Base-by-base conservation (phyloP, 176 grass and related monocot genomes). In the Pontederia paniculata region DNA sequence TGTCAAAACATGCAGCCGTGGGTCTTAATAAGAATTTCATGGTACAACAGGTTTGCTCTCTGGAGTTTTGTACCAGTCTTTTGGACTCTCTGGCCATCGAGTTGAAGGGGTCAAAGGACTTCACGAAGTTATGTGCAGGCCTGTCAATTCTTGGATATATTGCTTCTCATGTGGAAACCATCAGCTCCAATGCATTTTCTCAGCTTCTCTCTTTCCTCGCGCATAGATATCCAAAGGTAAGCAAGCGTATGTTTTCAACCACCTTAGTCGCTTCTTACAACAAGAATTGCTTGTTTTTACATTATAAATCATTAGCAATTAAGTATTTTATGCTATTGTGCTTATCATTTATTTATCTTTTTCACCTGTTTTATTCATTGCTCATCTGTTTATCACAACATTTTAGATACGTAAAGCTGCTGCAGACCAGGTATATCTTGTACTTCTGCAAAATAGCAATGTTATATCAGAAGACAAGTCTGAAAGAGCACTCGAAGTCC, bases 171-270 rank as follows among this genome's bases (percentile, higher is more conserved):
- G 17, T 43, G 43, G 66, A 81, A 72, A 66, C 52, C 72, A 82
- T 65, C 56, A 73, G 67, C 62, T 77, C 62, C 8, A 73, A 58
- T 52, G 93, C 86, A 72, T 88, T 98, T n/a, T 84, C 80, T 88
- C 76, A 76, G 23, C 75, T 91, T 47, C 65, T 81, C 21, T 84
- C 48, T 53, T 98, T 91, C 68, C 80, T 98, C 47, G 80, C 77
- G 57, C 93, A 98, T 58, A 63, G 83, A 31, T 98, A 98, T 66
- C 93, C 93, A 43, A 98, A 98, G 85, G 86, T 97, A 87, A 66
- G 45, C 52, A 23, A 68, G 12, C 0, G 19, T n/a, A n/a, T 18
- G 1, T 31, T 31, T 31, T 5, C 25, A 5, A 31, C 25, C 25
- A 31, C 25, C 25, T 31, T 31, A 31, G 5, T 31, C 25, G 25